These are phyloP conservation scores for Penicillium mononematosum DNA, from an alignment of 495 filamentous ascomycete species.

Conservation along the genomic window DNA sequence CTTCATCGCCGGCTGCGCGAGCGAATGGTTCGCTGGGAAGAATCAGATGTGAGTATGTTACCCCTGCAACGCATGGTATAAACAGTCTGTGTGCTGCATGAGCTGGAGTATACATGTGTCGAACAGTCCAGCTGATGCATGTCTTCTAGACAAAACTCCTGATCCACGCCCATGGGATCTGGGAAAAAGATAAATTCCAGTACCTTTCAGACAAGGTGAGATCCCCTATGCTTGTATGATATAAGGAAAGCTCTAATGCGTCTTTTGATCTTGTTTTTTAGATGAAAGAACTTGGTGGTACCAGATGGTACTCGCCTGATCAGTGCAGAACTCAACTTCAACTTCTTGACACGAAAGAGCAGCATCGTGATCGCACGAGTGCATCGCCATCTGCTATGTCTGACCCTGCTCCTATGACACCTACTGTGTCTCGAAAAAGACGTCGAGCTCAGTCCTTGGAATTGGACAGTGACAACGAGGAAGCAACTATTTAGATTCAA, in stretches of 20 bases:
- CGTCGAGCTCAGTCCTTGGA: conserved; percentile 10
- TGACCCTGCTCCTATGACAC: conserved; percentile 24
- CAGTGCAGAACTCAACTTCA: conserved; percentile 41
- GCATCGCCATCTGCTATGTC: conserved; percentile 27
- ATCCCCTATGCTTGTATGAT: background rate
- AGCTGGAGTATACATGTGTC: conserved; percentile 14
- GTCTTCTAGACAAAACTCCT: conserved; percentile 44
- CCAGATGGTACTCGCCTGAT: conserved; percentile 32
- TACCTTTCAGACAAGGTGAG: conserved; percentile 53
- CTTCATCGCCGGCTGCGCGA: conserved; percentile 65
- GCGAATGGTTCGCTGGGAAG: conserved; percentile 60
- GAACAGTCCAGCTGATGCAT: background rate
- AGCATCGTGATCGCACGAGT: conserved; percentile 18
- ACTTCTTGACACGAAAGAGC: conserved; percentile 28
- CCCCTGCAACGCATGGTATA: conserved; percentile 1
- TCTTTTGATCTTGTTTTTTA: conserved; percentile 9
- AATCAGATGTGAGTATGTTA: conserved; percentile 61
- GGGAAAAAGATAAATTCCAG: conserved; percentile 51
- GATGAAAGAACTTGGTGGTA: conserved; percentile 43
- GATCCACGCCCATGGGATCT: conserved; percentile 46
- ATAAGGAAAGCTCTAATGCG: background rate
- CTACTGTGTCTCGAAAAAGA: conserved; percentile 23
- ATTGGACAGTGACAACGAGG: background rate
- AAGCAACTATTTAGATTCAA: background rate
- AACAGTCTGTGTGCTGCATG: background rate